Conservation (phyloP, 129 eudicot species). For the Flaveria trinervia region DNA sequence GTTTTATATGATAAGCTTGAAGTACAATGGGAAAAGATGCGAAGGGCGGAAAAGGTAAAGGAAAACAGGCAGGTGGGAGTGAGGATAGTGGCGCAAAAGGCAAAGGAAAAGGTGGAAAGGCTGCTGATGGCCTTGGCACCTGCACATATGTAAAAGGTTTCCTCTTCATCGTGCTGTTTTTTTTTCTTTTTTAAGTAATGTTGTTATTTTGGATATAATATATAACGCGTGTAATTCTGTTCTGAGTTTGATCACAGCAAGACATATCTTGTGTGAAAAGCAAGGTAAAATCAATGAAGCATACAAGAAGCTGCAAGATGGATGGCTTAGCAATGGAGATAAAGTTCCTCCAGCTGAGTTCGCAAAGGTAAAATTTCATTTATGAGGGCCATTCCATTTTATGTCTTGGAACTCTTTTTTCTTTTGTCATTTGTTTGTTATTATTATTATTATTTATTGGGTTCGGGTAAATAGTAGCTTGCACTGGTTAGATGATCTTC, state of each 20-base stretch:
- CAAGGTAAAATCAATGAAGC: constrained; percentile 99
- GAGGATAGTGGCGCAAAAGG: constrained; percentile 88
- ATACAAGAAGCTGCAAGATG: constrained; percentile 96
- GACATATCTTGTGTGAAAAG: constrained; percentile 95
- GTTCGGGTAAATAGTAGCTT: neutral
- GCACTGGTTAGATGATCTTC: neutral
- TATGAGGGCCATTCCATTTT: constrained; percentile 4
- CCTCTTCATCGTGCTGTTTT: neutral
- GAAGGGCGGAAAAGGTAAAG: constrained; percentile 90
- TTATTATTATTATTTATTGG: too few species aligned
- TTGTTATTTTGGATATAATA: neutral
- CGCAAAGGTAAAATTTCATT: constrained; percentile 66
- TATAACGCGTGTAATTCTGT: neutral
- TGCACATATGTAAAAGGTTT: constrained; percentile 97
- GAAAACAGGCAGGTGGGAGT: constrained; percentile 83
- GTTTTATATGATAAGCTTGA: constrained; percentile 11
- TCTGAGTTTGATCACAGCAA: constrained; percentile 53
- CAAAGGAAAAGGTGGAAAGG: constrained; percentile 81
- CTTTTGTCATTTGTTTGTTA: neutral
- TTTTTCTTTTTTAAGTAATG: neutral
- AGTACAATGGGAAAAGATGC: constrained; percentile 84
- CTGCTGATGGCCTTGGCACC: constrained; percentile 87
- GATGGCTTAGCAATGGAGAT: constrained; percentile 96
- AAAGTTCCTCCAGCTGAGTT: constrained; percentile 99
- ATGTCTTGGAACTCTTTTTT: neutral